Conservation (phyloP, 352 stramenopile genomes). For the Pythium grandisporangium region DNA sequence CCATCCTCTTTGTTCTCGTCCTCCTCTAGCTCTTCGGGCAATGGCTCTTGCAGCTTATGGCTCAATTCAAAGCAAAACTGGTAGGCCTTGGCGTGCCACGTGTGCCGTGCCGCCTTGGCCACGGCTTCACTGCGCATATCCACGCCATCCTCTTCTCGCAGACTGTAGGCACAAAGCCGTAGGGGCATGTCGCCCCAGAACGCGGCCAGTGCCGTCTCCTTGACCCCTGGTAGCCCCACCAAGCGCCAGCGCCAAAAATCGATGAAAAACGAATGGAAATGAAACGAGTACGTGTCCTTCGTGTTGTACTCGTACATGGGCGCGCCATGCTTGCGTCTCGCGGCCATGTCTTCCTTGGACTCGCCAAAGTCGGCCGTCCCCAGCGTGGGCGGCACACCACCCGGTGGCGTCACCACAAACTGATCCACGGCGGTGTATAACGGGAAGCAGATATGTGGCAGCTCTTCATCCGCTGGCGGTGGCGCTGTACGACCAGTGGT, state of each 20-base stretch:
- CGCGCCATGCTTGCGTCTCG: constrained; percentile 20
- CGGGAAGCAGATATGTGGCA: constrained; percentile 60
- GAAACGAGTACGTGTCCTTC: constrained; percentile 56
- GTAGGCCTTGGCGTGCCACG: constrained; percentile 33
- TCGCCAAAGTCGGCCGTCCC: constrained; percentile 49
- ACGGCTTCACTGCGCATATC: constrained; percentile 13
- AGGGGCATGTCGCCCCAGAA: constrained; percentile 64
- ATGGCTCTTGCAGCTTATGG: constrained; percentile 19
- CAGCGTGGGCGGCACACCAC: constrained; percentile 19
- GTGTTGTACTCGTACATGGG: constrained; percentile 47
- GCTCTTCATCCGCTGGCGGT: constrained; percentile 20
- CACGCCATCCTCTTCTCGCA: constrained; percentile 13
- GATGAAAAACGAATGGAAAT: constrained; percentile 68
- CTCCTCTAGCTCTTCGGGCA: constrained; percentile 1
- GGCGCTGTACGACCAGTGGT: constrained; percentile 12
- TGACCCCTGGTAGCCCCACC: constrained; percentile 39
- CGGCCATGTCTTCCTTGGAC: constrained; percentile 17
- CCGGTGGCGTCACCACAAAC: constrained; percentile 38
- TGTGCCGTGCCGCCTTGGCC: constrained; percentile 19
- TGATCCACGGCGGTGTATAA: constrained; percentile 57
- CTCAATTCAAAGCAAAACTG: constrained; percentile 46
- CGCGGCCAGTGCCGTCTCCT: constrained; percentile 24
- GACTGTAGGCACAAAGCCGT: constrained; percentile 41
- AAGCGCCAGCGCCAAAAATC: constrained; percentile 50
- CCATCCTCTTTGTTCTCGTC: too few species aligned